These are phyloP conservation scores for Cytospora chrysosperma DNA, from an alignment of 2,329 filamentous ascomycete genomes.

Conservation along the genomic window DNA sequence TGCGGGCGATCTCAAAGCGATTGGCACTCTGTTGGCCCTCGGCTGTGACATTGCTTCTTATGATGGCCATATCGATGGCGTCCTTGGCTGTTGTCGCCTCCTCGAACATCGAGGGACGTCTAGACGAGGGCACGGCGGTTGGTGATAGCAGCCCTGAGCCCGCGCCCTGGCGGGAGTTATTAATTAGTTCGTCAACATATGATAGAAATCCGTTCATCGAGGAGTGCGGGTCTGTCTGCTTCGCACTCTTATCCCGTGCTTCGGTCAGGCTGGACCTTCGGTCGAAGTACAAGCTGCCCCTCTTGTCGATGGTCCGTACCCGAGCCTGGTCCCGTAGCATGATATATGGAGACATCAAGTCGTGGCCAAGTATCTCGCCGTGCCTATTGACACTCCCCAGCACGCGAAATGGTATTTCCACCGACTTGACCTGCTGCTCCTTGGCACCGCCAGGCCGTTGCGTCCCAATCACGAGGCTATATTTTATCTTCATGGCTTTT, in stretches of 20 bases:
- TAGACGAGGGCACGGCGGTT: slow-evolving; percentile 57
- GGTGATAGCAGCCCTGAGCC: slow-evolving; percentile 69
- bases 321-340: slow-evolving; percentile 80
- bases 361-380: slow-evolving; percentile 87
- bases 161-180: slow-evolving; percentile 53
- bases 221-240: slow-evolving; percentile 33
- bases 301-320: slow-evolving; percentile 52
- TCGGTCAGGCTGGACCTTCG: slow-evolving; percentile 21
- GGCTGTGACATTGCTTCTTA: slow-evolving; percentile 71
- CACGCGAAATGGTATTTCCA: slow-evolving; percentile 89
- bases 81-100: slow-evolving; percentile 70
- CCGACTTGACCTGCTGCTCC: slow-evolving; percentile 82
- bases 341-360: slow-evolving; percentile 92
- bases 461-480: slow-evolving; percentile 87
- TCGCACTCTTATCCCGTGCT: slow-evolving; percentile 26
- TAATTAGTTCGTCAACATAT: slow-evolving; percentile 75
- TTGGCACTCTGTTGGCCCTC: slow-evolving; percentile 79
- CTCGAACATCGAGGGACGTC: slow-evolving; percentile 54
- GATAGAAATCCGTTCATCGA: slow-evolving; percentile 67
- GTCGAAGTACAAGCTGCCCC: slow-evolving; percentile 23
- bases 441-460: slow-evolving; percentile 77
- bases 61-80: slow-evolving; percentile 85
- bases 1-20: slow-evolving; percentile 90
- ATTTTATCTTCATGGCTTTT: slow-evolving; percentile 90
- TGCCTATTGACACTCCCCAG: slow-evolving; percentile 88